Conservation (phyloP, 768 basidiomycete genomes). For the Suillus brevipes region DNA sequence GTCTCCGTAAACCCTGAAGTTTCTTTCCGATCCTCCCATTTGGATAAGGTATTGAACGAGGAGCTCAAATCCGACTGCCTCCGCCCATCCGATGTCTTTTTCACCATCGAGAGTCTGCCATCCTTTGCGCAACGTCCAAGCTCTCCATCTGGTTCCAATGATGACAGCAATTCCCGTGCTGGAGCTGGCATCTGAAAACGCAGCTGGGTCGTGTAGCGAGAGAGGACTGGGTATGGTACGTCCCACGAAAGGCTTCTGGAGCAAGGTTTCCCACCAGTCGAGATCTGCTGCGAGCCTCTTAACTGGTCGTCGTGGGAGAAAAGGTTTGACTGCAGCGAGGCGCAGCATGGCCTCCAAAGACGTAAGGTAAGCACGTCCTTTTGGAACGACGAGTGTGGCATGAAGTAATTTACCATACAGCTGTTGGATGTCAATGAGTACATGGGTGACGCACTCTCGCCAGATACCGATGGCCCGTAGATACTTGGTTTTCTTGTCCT, state of each 20-base stretch:
- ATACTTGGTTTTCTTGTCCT: too few species aligned
- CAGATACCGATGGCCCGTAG: too few species aligned
- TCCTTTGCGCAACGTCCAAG: neutral
- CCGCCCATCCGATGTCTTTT: neutral
- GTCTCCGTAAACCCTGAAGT: neutral
- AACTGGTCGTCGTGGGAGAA: too few species aligned
- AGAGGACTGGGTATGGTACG: neutral
- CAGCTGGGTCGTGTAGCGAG: neutral
- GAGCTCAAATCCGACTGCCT: neutral
- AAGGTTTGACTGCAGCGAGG: too few species aligned
- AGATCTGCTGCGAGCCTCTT: too few species aligned
- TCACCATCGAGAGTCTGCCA: neutral
- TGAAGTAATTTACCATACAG: too few species aligned
- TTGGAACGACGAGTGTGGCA: too few species aligned
- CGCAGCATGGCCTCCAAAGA: too few species aligned
- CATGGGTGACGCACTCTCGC: too few species aligned
- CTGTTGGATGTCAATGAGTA: too few species aligned
- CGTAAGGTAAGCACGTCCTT: too few species aligned
- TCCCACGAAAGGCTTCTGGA: neutral
- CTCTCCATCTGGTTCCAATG: conserved; percentile 25
- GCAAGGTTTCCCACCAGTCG: too few species aligned
- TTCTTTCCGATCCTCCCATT: neutral
- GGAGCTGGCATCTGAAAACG: conserved; percentile 20
- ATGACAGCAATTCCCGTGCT: conserved; percentile 18
- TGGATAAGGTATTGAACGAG: neutral